Percentiles rank a stretch among this genome's conserved stretches.
Evolutionary conservation across 2,329 filamentous ascomycete species (phyloP).

Genomic region (Scolecobasidium constrictum): DNA sequence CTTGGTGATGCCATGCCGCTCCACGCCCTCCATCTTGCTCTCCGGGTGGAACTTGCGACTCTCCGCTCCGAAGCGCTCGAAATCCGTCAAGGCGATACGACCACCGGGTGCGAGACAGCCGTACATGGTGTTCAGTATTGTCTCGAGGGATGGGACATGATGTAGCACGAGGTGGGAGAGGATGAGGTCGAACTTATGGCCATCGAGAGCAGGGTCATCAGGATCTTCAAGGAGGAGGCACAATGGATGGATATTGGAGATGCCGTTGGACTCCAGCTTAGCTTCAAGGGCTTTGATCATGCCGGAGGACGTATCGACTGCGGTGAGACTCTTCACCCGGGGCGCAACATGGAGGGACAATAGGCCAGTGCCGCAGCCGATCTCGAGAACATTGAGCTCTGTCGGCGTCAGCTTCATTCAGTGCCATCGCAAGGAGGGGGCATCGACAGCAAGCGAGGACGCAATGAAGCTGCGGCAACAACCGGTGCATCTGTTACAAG

Average conservation of each 20-base stretch:
- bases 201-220: conserved; percentile 28
- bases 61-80: conserved; percentile 44
- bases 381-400: conserved; percentile 40
- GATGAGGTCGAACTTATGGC: conserved; percentile 37
- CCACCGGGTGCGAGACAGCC: conserved; percentile 39
- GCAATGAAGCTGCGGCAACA: background rate
- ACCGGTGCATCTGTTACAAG: background rate
- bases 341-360: conserved; percentile 41
- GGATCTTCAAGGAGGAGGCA: conserved; percentile 39
- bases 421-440: background rate
- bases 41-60: conserved; percentile 42
- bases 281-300: conserved; percentile 42
- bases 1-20: conserved; percentile 40
- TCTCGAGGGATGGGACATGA: conserved; percentile 38
- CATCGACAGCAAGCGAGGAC: background rate
- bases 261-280: conserved; percentile 25
- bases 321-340: conserved; percentile 35
- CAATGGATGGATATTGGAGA: conserved; percentile 35
- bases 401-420: background rate
- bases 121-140: conserved; percentile 34
- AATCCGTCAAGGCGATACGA: conserved; percentile 43
- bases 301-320: conserved; percentile 42
- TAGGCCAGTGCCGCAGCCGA: conserved; percentile 47
- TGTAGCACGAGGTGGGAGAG: conserved; percentile 45
- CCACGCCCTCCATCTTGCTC: conserved; percentile 41